phyloP scores from a whole-genome alignment of 768 basidiomycete species.

The Psilocybe azurescens region DNA sequence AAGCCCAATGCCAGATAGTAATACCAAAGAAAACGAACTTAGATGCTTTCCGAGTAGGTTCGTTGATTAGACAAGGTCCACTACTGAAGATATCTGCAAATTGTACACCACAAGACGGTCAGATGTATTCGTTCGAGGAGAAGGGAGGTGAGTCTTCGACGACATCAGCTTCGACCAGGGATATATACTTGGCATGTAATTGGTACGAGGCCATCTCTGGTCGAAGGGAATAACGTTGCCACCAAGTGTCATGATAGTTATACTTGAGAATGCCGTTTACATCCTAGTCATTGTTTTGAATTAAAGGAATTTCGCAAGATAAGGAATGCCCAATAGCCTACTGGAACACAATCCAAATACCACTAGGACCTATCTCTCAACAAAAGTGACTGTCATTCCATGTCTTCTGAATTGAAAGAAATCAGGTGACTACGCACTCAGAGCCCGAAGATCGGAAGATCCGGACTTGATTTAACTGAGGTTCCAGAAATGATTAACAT shows the following conservation, averaged over 20 bases:
- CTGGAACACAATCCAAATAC: too few species aligned
- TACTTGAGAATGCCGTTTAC: neutral
- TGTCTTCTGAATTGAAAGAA: neutral
- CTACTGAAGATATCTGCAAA: too few species aligned
- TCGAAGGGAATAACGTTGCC: neutral
- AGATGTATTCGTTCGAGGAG: neutral
- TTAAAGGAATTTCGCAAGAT: too few species aligned
- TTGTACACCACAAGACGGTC: too few species aligned
- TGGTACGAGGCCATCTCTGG: neutral
- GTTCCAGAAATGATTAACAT: slow-evolving; percentile 7
- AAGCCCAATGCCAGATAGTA: too few species aligned
- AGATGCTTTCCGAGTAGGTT: too few species aligned
- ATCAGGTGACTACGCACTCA: slow-evolving; percentile 1
- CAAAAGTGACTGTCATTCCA: neutral
- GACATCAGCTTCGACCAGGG: neutral
- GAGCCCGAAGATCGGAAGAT: neutral
- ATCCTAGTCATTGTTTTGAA: too few species aligned
- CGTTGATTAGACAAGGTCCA: too few species aligned
- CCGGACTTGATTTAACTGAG: neutral
- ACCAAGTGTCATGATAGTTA: too few species aligned
- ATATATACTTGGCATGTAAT: neutral
- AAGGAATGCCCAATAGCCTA: too few species aligned
- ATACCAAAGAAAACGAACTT: too few species aligned
- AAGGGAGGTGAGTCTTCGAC: neutral
- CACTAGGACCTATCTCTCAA: neutral